Evolutionary conservation across 2,329 filamentous ascomycete species (phyloP).

Genomic region (Ophiocordyceps camponoti-rufipedis): DNA sequence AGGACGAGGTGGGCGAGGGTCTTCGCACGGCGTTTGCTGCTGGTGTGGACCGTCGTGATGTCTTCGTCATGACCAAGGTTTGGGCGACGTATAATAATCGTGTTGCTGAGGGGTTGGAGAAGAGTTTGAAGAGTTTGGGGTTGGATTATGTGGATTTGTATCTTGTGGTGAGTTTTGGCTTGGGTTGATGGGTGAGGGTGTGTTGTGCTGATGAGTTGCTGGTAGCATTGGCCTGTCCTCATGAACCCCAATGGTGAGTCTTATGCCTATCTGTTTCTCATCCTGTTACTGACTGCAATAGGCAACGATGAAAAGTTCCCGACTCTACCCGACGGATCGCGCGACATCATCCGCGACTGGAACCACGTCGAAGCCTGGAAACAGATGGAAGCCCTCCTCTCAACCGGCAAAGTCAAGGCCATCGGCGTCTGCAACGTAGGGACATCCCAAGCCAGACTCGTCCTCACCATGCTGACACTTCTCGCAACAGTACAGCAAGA

Average conservation of each 20-base stretch:
- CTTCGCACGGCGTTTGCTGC: slow-evolving; percentile 53
- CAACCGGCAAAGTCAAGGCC: slow-evolving; percentile 35
- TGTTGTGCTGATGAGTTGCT: background rate
- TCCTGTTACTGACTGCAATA: slow-evolving; percentile 4
- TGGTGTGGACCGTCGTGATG: slow-evolving; percentile 56
- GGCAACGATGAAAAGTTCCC: slow-evolving; percentile 60
- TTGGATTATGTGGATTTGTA: slow-evolving; percentile 70
- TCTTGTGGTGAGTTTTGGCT: slow-evolving; percentile 33
- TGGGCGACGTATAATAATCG: slow-evolving; percentile 66
- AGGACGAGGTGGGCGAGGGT: slow-evolving; percentile 65
- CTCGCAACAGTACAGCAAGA: slow-evolving; percentile 27
- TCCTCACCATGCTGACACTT: background rate
- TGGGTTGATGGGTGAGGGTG: background rate
- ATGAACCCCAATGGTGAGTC: slow-evolving; percentile 54
- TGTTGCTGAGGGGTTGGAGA: slow-evolving; percentile 50
- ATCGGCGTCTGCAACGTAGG: slow-evolving; percentile 38
- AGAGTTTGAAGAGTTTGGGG: slow-evolving; percentile 54
- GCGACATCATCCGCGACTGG: slow-evolving; percentile 52
- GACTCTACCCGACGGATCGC: slow-evolving; percentile 51
- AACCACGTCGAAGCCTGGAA: slow-evolving; percentile 64
- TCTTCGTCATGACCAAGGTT: slow-evolving; percentile 74
- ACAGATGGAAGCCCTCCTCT: slow-evolving; percentile 49
- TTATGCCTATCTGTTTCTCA: background rate
- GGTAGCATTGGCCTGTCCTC: slow-evolving; percentile 60
- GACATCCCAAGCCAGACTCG: background rate